phyloP scores from a whole-genome alignment of 805 yeast genomes.

The Ogataea polymorpha region DNA sequence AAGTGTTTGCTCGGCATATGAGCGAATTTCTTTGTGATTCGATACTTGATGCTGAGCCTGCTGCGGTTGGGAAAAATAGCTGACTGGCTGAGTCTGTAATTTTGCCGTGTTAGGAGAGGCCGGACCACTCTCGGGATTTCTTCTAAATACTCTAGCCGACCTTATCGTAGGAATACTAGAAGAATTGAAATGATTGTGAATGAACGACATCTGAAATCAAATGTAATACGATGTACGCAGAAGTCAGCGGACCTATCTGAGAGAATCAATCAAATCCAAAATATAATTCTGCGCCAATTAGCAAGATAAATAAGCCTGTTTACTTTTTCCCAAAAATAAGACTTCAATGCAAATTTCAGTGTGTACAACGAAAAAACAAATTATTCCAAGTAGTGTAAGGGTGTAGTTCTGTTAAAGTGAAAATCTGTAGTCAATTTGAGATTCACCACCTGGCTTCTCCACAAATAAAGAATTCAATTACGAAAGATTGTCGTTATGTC shows the following conservation, averaged over 20 bases:
- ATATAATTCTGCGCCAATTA: slow-evolving; percentile 5
- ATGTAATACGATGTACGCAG: too few species aligned
- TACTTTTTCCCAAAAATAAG: slow-evolving; percentile 18
- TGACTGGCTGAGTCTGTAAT: slow-evolving; percentile 13
- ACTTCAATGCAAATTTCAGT: too few species aligned
- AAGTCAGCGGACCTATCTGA: too few species aligned
- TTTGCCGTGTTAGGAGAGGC: slow-evolving; percentile 22
- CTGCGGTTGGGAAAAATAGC: slow-evolving; percentile 9
- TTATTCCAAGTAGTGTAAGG: too few species aligned
- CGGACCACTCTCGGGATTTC: slow-evolving; percentile 28
- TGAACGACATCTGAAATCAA: slow-evolving; percentile 21
- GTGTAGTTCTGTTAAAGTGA: neutral
- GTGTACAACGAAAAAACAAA: too few species aligned
- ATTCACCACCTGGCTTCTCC: neutral
- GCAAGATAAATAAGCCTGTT: slow-evolving; percentile 7
- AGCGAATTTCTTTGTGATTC: slow-evolving; percentile 69
- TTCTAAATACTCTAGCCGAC: slow-evolving; percentile 33
- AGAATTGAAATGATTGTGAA: slow-evolving; percentile 30
- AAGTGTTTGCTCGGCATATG: slow-evolving; percentile 89
- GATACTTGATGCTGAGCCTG: slow-evolving; percentile 23
- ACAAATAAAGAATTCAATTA: too few species aligned
- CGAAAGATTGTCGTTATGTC: slow-evolving; percentile 6
- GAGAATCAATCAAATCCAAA: too few species aligned
- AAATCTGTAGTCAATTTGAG: neutral
- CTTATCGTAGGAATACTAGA: slow-evolving; percentile 35